phyloP scores from a whole-genome alignment of 1,139 yeast species.

The Hyphopichia burtonii region DNA sequence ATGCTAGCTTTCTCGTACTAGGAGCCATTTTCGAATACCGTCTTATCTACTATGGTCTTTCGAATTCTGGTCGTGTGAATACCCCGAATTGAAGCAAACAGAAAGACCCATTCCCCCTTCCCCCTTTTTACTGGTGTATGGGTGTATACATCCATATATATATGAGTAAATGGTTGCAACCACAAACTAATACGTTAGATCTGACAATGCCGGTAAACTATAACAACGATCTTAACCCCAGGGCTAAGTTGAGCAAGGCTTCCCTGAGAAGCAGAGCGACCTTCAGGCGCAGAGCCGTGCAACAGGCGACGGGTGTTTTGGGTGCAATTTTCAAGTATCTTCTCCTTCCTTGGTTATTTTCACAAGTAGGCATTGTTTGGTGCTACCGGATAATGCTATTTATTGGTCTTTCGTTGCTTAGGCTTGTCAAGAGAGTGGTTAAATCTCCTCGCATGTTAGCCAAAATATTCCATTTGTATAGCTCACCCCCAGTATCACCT shows the following conservation, averaged over 20 bases:
- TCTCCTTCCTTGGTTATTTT: constrained; percentile 5
- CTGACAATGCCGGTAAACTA: constrained; percentile 7
- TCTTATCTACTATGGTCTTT: no score
- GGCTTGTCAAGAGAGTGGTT: background rate
- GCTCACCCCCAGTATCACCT: no score
- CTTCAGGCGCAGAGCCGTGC: background rate
- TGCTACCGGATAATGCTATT: background rate
- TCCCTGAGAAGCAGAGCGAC: background rate
- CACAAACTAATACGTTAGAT: constrained; percentile 3
- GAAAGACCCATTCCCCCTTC: no score
- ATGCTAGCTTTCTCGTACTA: no score
- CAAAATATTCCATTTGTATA: background rate
- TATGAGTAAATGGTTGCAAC: constrained; percentile 4
- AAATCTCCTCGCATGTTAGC: background rate
- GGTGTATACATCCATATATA: no score
- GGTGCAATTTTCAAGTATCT: constrained; percentile 3
- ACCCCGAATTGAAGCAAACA: no score
- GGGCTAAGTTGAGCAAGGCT: no score
- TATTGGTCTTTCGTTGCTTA: background rate
- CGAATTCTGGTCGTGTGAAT: constrained; percentile 1
- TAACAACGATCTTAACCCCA: constrained; percentile 4
- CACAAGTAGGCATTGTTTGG: constrained; percentile 6
- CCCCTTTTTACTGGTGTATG: no score
- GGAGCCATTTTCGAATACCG: no score
- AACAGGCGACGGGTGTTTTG: background rate